Evolutionary conservation across 768 basidiomycete species (phyloP).

Genomic region (Mrakia gelida): DNA sequence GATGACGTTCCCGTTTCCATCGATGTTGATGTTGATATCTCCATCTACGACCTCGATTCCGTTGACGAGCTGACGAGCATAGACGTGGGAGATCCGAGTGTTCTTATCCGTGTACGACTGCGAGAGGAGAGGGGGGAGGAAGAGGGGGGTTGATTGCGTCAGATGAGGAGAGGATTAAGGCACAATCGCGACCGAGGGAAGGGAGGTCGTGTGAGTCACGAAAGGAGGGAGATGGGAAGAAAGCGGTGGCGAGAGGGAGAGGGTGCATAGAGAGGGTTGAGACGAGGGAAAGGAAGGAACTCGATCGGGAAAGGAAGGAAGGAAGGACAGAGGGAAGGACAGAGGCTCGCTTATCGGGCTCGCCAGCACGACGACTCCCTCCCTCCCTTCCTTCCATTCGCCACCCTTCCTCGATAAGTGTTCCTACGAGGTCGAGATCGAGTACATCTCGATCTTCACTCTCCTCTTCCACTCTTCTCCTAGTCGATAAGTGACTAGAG

Average conservation of each 20-base stretch:
- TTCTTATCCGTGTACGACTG: slow-evolving; percentile 69
- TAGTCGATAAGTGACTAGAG: no score
- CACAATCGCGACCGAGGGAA: not conserved
- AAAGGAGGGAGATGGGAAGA: not conserved
- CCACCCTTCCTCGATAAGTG: not conserved
- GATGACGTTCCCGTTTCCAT: slow-evolving; percentile 68
- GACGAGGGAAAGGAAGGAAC: not conserved
- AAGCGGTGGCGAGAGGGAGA: not conserved
- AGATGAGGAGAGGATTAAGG: slow-evolving; percentile 8
- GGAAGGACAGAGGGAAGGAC: slow-evolving; percentile 43
- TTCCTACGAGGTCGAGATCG: not conserved
- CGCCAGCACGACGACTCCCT: not conserved
- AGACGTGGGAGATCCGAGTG: slow-evolving; percentile 84
- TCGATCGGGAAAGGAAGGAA: slow-evolving; percentile 36
- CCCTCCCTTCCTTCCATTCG: not conserved
- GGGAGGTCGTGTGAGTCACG: not conserved
- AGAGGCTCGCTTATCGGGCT: slow-evolving; percentile 33
- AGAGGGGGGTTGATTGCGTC: slow-evolving; percentile 16
- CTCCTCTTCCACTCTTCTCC: not conserved
- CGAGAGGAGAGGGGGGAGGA: not conserved
- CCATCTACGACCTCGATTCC: slow-evolving; percentile 85
- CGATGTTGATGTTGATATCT: slow-evolving; percentile 87
- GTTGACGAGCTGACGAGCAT: slow-evolving; percentile 75
- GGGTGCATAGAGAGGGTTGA: not conserved
- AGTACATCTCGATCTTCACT: no score